Evolutionary conservation across 331 rosid genomes (phyloP).

Genomic region (Arachis monticola): DNA sequence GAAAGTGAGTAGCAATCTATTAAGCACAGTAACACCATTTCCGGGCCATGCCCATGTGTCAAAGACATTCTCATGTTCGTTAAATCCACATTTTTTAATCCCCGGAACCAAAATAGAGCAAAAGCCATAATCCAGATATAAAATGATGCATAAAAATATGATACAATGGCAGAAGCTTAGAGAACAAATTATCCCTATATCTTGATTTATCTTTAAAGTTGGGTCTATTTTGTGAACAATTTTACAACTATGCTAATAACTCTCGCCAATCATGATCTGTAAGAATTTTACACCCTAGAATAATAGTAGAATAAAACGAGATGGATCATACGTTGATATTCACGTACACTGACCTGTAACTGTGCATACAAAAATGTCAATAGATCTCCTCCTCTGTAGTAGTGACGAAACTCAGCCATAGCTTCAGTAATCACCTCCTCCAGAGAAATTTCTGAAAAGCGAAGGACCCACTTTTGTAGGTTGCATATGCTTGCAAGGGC

Average conservation of each 20-base stretch:
- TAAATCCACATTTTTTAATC: neutral
- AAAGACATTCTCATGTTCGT: neutral
- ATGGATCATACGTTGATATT: slow-evolving; percentile 2
- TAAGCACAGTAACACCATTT: neutral
- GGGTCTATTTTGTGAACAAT: neutral
- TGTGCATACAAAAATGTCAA: slow-evolving; percentile 78
- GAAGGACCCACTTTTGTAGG: slow-evolving; percentile 47
- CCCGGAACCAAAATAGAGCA: neutral
- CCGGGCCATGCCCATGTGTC: neutral
- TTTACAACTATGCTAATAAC: neutral
- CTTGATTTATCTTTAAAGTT: neutral
- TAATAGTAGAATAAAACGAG: slow-evolving; percentile 14
- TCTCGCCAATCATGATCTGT: neutral
- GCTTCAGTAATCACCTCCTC: slow-evolving; percentile 62
- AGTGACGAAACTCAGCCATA: slow-evolving; percentile 52
- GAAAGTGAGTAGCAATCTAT: neutral
- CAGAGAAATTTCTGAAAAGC: slow-evolving; percentile 55
- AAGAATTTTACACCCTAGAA: neutral
- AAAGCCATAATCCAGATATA: neutral
- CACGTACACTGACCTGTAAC: slow-evolving; percentile 64
- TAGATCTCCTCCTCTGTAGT: slow-evolving; percentile 76
- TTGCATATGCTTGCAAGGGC: slow-evolving; percentile 80
- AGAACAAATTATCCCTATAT: neutral
- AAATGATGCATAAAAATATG: neutral
- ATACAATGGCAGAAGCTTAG: neutral